Evolutionary conservation across 169 alveolate genomes (phyloP), one percentile per base, ranked within the genome.

Genomic region (Eimeria falciformis): DNA sequence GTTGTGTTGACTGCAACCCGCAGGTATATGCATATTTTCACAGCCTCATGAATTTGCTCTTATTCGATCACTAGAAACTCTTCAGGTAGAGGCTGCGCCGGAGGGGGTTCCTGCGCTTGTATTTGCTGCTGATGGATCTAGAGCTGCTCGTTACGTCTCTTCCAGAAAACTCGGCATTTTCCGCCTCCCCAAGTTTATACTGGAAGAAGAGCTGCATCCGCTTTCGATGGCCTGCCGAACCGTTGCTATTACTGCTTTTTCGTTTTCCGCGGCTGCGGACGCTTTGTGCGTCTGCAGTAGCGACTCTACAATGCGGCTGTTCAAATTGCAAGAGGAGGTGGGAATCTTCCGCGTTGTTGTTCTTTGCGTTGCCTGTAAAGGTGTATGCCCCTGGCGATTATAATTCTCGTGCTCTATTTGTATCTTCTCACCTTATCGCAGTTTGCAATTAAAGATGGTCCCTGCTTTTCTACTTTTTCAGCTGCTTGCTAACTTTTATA

Each of bases 221-320:
- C 53, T 79, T 18, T 43, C 71, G 29, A 79, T 71, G 12, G 55
- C 88, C n/a, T 79, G 88, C 50, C n/a, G 53, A 27, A 50, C 88
- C 47, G 29, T 79, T 46, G 21, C 3, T 12, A 89, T 89, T 45
- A 89, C 93, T 12, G 78, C 93, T 29, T 89, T 25, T 45, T 50
- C 81, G 45, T 89, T 89, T 33, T 68, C 81, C 21, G 66, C 90
- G 45, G 58, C 50, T 23, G 89, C 73, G 5, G 65, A 73, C 46
- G 65, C 77, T 21, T 65, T 89, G 56, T 73, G 84, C 83, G 89
- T 89, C 55, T 89, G 93, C 23, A 69, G 86, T 50, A 89, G 75
- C 27, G 89, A 89, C 50, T 89, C 93, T 7, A 77, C 33, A 43
- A 73, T 89, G 89, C 79, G 93, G 9, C 33, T 89, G 29, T 89